Base-by-base conservation (phyloP, 441 rosid species). In the Bocquillonia castaneifolia region DNA sequence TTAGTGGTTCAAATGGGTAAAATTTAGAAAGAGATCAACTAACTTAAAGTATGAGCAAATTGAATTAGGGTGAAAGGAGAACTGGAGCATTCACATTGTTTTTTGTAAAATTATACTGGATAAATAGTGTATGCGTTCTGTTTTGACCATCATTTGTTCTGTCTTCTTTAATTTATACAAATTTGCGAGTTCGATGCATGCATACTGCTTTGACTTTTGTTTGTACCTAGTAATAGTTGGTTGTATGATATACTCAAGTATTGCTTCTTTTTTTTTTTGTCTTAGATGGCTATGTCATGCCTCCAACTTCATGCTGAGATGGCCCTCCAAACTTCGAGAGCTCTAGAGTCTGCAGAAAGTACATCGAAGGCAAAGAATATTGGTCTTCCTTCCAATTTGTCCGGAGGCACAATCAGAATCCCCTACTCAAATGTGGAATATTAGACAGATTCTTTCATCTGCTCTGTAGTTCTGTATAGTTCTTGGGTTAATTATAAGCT, bases 271-370 rank as follows among this genome's bases (percentile, higher is more conserved):
- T 34, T 72, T 23, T 29, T 74, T 26, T 29, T 66, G 57, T 74
- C 47, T 56, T 51, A 93, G 99, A 83, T 93, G 97, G 98, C 97
- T 32, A 81, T 90, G 85, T 68, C 93, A 26, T 92, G 99, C 76
- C 97, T 94, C 75, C 96, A 83, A 70, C 84, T 88, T 66, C 97
- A 94, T 54, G 82, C 97, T 1, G 94, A 92, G 84, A 86, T 94
- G 96, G 99, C 96, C 60, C 91, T 90, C 50, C 91, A 86, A 86
- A 89, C 94, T 78, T 92, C 98, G 26, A 86, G 99, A 72, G 90
- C 91, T 22, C 61, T 94, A 34, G 96, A 92, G 79, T 69, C 86
- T 1, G 72, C 72, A 17, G 82, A 77, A 73, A 79, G 64, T 64
- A 59, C 87, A 39, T 52, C 75, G 45, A 73, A 72, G 67, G 51